Conservation (phyloP, 2,329 filamentous ascomycete species). For the Sarocladiaceae sp. region DNA sequence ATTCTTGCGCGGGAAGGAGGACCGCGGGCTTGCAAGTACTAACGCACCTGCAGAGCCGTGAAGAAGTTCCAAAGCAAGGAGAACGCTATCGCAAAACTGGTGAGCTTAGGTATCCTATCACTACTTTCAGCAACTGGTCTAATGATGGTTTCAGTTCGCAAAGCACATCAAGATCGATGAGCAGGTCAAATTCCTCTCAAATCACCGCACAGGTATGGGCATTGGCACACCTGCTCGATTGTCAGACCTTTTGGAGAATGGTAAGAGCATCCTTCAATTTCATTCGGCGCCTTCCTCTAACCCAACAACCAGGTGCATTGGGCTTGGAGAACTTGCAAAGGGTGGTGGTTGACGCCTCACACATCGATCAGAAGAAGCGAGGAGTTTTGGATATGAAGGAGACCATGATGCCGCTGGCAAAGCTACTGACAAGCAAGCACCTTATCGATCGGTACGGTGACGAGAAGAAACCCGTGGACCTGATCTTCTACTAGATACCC, state of each 20-base stretch:
- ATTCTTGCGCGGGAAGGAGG: too few species aligned
- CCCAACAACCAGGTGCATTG: constrained; percentile 65
- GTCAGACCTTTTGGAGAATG: constrained; percentile 76
- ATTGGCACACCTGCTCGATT: constrained; percentile 86
- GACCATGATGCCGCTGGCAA: constrained; percentile 74
- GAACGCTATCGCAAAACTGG: constrained; percentile 75
- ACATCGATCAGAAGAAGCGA: constrained; percentile 92
- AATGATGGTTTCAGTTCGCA: constrained; percentile 57
- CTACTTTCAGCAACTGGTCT: constrained; percentile 11
- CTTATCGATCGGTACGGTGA: constrained; percentile 67
- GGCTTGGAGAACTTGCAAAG: constrained; percentile 68
- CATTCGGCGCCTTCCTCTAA: too few species aligned
- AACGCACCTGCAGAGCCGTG: constrained; percentile 49
- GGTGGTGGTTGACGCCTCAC: constrained; percentile 84
- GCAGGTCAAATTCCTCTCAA: constrained; percentile 70
- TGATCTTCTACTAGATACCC: constrained; percentile 59
- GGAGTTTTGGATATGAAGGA: constrained; percentile 96
- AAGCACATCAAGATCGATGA: constrained; percentile 97
- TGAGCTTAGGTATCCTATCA: too few species aligned
- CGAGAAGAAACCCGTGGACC: constrained; percentile 51
- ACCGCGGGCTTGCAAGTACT: constrained; percentile 12
- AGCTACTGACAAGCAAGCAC: constrained; percentile 66
- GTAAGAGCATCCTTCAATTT: too few species aligned
- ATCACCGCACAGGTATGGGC: constrained; percentile 71
- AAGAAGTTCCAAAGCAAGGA: constrained; percentile 78